phyloP scores from a whole-genome alignment of 2,329 filamentous ascomycete genomes.

The Trichoderma simmonsii region DNA sequence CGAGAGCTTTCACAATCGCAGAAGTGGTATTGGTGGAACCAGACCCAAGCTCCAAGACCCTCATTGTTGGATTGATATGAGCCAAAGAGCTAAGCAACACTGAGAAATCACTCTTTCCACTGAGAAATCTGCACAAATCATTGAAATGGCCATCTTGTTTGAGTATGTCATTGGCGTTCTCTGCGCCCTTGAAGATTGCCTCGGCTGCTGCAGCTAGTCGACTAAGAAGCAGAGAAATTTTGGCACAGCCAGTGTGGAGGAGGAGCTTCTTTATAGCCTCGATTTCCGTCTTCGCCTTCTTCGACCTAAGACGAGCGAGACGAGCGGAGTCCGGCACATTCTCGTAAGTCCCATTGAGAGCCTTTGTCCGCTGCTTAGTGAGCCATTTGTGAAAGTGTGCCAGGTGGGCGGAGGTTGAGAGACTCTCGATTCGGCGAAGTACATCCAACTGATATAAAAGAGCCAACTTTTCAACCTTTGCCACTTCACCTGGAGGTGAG shows the following conservation, averaged over 20 bases:
- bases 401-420: background rate
- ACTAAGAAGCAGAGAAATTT: background rate
- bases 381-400: constrained; percentile 14
- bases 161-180: background rate
- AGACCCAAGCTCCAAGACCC: constrained; percentile 32
- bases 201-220: background rate
- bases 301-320: background rate
- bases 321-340: background rate
- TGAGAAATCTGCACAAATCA: background rate
- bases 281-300: background rate
- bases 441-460: background rate
- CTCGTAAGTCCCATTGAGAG: background rate
- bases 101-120: background rate
- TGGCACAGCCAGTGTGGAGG: background rate
- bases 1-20: constrained; percentile 22
- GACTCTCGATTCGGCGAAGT: background rate
- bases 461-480: background rate
- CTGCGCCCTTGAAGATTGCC: background rate
- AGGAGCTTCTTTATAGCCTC: background rate
- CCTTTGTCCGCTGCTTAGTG: background rate
- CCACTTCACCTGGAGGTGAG: background rate
- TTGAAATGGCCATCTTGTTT: background rate
- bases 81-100: background rate
- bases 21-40: constrained; percentile 36
- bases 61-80: constrained; percentile 19